Conservation (phyloP, 2,329 filamentous ascomycete species). For the Fusarium cyanostomum region DNA sequence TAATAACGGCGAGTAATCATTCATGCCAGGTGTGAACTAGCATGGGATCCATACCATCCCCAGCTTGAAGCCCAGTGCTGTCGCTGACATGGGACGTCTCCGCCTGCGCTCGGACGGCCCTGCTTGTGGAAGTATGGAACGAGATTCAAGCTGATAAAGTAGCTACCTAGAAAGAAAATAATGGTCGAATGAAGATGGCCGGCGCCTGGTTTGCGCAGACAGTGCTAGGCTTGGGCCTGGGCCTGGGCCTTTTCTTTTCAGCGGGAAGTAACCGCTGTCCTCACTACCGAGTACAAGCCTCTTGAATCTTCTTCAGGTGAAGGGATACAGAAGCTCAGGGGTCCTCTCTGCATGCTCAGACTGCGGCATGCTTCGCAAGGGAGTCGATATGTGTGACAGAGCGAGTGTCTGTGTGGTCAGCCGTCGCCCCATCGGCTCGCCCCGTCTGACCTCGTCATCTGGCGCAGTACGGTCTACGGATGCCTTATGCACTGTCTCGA, state of each 20-base stretch:
- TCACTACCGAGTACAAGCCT: no score
- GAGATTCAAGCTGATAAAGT: neutral
- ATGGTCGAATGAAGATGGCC: neutral
- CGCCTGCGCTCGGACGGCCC: slow-evolving; percentile 28
- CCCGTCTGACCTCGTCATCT: slow-evolving; percentile 1
- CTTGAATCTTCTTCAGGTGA: neutral
- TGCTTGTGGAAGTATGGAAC: slow-evolving; percentile 5
- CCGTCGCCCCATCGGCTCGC: slow-evolving; percentile 5
- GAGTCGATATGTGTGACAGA: neutral
- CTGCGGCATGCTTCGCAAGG: neutral
- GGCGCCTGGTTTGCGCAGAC: neutral
- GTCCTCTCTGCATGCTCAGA: neutral
- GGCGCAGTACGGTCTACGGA: neutral
- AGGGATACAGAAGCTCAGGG: neutral
- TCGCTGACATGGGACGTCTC: slow-evolving; percentile 14
- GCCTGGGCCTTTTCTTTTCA: neutral
- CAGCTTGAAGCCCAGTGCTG: slow-evolving; percentile 5
- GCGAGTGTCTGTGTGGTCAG: neutral
- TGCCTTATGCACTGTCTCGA: neutral
- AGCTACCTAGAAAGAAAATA: neutral
- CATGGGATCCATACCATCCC: slow-evolving; percentile 15
- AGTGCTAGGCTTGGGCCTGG: neutral
- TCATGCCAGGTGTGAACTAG: slow-evolving; percentile 21
- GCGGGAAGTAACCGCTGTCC: no score
- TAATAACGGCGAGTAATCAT: slow-evolving; percentile 20